Base-by-base conservation (phyloP, 2,329 filamentous ascomycete species). In the Aureobasidium sp. region DNA sequence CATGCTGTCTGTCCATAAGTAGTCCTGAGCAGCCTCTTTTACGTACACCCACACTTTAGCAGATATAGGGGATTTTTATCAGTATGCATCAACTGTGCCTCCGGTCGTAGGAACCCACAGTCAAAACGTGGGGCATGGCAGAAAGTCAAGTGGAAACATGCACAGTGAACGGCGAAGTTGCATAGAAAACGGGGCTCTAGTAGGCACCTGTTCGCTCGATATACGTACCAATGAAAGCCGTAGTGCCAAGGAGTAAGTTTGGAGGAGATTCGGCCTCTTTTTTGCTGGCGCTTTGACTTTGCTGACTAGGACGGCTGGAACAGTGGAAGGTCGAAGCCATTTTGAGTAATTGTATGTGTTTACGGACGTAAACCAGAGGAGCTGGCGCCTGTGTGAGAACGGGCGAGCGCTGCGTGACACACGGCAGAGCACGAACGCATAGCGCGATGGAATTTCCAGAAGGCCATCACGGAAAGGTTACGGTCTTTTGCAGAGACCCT, bases 401-500 rank as follows among this genome's bases (percentile, higher is more conserved):
- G 53, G 53, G 53, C 27, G 53, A 57, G 39, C 34, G 27, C 10
- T 57, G 53, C 51, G 53, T 57, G 53, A 44, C 53, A 57, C 53
- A 57, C 29, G 39, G 53, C 41, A 15, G 39, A 15, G 41, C 26
- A 44, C 17, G 12, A 17, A 32, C 23, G 26, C 6, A 56, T 23
- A n/a, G 20, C n/a, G 8, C 10, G 15, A 36, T 41, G 51, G 51
- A 55, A 17, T 57, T 48, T 57, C 53, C 36, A 57, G 53, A 57
- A 57, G 41, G 29, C 26, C 26, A n/a, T 48, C 27, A 34, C 17
- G 52, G 47, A 36, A 51, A 36, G 29, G 17, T 36, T 44, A n/a
- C 41, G 10, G 41, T 12, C 39, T 36, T 26, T 39, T 55, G 41
- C 41, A 36, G 53, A 42, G 51, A 55, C 51, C 51, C 51, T 55